Evolutionary conservation across 768 basidiomycete genomes (phyloP), one percentile per base, ranked within the genome.

Genomic region (Suillus subaureus): DNA sequence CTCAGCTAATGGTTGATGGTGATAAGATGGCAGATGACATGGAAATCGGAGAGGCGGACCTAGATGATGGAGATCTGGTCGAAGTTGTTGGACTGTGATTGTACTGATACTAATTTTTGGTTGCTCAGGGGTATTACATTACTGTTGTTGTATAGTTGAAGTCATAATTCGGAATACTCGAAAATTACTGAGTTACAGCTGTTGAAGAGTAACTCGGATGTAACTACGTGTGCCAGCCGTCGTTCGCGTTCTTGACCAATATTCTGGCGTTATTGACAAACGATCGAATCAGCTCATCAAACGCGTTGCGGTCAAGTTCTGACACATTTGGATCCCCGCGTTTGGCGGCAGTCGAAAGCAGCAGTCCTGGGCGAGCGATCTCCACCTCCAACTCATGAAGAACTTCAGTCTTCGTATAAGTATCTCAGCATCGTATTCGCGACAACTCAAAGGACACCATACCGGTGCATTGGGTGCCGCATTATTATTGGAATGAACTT

Each of bases 251-350:
- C 70, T 93, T 86, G 61, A 90, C 89, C 56, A 98, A 77, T 78
- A 97, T 95, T 67, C 97, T 84, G 4, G 93, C 88, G 69, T 97
- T 96, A 72, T 98, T 97, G 60, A 99, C 89, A 69, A 97, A 93
- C 16, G 92, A 93, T 56, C 93, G 88, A 52, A 99, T 88, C 65
- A 97, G 86, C 73, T 97, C 93, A 74, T 98, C 94, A 74, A 96
- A 99, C 7, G 89, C 88, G 67, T 81, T 84, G 31, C 87, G 85
- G 71, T 92, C 94, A 70, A 79, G 79, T 74, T 91, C 90, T 35
- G 84, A 77, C 66, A 77, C 82, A 66, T 79, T 84, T 57, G 82
- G 82, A 65, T 92, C 89, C 13, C 83, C 84, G 21, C 92, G 86
- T 73, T 88, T 89, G 52, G 82, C 79, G 0, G 92, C 95, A 15